Evolutionary conservation across 2,329 filamentous ascomycete genomes (phyloP), one percentile per base, ranked within the genome.

Genomic region (Phyllosticta paracitricarpa): DNA sequence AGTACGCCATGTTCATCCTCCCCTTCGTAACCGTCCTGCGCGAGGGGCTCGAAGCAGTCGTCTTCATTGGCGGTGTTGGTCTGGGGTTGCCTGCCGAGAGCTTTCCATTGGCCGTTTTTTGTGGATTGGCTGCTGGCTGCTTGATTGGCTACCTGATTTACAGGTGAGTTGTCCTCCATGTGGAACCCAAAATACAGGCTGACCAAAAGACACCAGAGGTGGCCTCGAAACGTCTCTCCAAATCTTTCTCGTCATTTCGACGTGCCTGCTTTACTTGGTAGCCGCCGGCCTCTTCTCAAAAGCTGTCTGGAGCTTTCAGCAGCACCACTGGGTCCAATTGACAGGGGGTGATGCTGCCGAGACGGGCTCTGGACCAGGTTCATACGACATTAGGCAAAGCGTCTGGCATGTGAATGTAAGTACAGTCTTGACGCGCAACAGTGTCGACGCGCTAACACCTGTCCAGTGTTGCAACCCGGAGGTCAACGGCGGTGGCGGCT

Each of bases 21-120:
- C 91, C 91, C 0, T 95, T 96, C 74, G 81, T 96, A 70, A 96
- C 91, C 0, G 88, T 94, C n/a, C 76, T 96, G 14, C 81, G 91
- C 40, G 91, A 96, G 72, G 91, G 91, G 2, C 82, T 96, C 30
- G 91, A 96, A 72, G 89, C 88, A 0, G 87, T 96, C 40, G 83
- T 96, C 25, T 96, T 95, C 72, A 85, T 95, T 59, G 89, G 89
- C 17, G 91, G 91, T 22, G 91, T 96, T 4, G 87, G 88, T 2
- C 85, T 96, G 60, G 84, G 85, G 0, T 79, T 88, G 3, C 89
- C 90, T 0, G 89, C 89, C 1, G 84, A 82, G 5, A 81, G 91
- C 0, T 89, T 96, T 58, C 91, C 91, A 2, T 76, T 96, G 4
- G 84, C 91, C 0, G 88, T 91, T 2, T 74, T 95, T 22, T 80